Base-by-base conservation (phyloP, 1,284 basidiomycete species). In the Microbotryum violaceum region DNA sequence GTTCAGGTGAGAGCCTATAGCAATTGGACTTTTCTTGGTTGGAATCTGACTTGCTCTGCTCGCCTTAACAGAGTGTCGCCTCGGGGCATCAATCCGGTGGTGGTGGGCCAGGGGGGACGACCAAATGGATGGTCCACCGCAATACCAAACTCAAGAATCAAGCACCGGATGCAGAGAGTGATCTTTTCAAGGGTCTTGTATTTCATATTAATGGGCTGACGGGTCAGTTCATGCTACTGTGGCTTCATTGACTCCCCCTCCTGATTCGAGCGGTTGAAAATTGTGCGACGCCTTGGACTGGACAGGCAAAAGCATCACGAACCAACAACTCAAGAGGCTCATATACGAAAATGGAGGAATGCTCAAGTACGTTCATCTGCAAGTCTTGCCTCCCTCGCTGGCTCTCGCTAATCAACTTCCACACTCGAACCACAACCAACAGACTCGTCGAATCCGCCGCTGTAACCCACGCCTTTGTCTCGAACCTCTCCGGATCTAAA, bases 41-140 rank as follows among this genome's bases (percentile, higher is more conserved):
- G 18, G 6, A 20, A 10, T 16, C 7, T 16, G 20, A 42, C 29
- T 20, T 33, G 12, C 18, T 16, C 25, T 4, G 29, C 14, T 29
- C 21, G 2, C 7, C 27, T 18, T 20, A 8, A 33, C 54, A 67
- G 62, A 60, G 57, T 55, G 62, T 62, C 56, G 57, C 67, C 23
- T 58, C 56, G 4, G 67, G 67, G 0, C 67, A 68, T 44, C 67
- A 68, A 33, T 21, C 31, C 9, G 64, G 62, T 23, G 66, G 64
- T 20, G 66, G 64, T 27, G 23, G 56, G 3, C 46, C 52, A 1
- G 18, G 44, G 18, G 33, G 12, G 10, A 20, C 5, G 3, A 46
- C 25, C 12, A 49, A 25, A 10, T 68, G 64, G 64, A 10, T 49
- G 2, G 12, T 62, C n/a, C 58, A 61, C n/a, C 54, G 67, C 5